Base-by-base conservation (phyloP, 2,329 filamentous ascomycete species). In the Nemania sp. region DNA sequence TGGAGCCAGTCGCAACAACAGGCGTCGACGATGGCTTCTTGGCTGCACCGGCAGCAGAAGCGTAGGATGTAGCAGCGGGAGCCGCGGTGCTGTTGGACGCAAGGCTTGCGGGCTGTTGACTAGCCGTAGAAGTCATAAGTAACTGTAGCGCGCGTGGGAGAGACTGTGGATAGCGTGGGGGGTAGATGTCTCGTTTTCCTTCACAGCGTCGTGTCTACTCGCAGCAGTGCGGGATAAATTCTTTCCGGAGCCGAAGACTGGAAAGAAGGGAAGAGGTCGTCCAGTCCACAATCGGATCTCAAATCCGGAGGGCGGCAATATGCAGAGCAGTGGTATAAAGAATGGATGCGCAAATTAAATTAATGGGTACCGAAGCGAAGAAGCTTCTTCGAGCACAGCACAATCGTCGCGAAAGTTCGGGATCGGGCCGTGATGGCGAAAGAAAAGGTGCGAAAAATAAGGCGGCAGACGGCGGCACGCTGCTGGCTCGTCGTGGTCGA, bases 11-110 rank as follows among this genome's bases (percentile, higher is more conserved):
- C 73, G 80, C 81, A 72, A 82, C 79, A 73, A 82, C 71, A 70
- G 83, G 80, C 73, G 81, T 79, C 73, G 81, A 77, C 68, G 79
- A 75, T 70, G 77, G 75, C 79, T 86, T 86, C 78, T 84, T 84
- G 62, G 77, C 75, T 73, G 80, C 78, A 76, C 80, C 77, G 71
- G 79, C 83, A 76, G 83, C 83, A 67, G 83, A 85, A 77, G 83
- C 83, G 83, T 86, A 86, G 71, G 83, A 86, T 72, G 75, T 70
- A 73, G 80, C 77, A 72, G 80, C 77, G 69, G 80, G 76, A 71
- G 80, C 77, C 73, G 79, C 77, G 63, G 71, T 73, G 72, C 76
- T 75, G 73, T 76, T 82, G 69, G 78, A 77, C 77, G 82, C 81
- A 80, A 79, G 73, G 67, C 72, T 79, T 70, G 74, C 70, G 69